phyloP scores from a whole-genome alignment of 108 stramenopile genomes.

The Skeletonema potamos region DNA sequence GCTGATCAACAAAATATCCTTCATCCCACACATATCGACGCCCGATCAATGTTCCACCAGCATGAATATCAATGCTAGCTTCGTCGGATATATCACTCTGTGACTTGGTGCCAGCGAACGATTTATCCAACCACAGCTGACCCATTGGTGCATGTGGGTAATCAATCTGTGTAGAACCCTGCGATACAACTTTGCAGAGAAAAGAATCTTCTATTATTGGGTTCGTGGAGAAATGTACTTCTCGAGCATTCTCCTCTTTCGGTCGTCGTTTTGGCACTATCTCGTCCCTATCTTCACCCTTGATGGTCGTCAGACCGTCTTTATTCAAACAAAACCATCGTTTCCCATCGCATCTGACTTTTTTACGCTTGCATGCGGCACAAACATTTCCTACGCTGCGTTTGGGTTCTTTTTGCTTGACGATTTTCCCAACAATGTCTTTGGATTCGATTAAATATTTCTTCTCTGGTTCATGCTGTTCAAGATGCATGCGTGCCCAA shows the following conservation, averaged over 20 bases:
- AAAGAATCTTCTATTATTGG: neutral
- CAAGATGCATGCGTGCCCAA: neutral
- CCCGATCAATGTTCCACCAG: conserved; percentile 35
- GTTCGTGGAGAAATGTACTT: neutral
- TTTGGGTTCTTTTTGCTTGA: neutral
- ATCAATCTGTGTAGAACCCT: neutral
- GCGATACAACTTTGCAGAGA: neutral
- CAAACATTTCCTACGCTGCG: neutral
- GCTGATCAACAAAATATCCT: conserved; percentile 33
- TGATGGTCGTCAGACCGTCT: neutral
- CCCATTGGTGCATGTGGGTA: conserved; percentile 42
- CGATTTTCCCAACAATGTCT: neutral
- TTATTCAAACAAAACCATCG: neutral
- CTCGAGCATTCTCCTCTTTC: neutral
- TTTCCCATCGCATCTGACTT: neutral
- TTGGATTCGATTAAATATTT: neutral
- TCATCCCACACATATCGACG: conserved; percentile 43
- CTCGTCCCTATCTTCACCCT: neutral
- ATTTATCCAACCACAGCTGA: conserved; percentile 27
- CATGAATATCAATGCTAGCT: conserved; percentile 2
- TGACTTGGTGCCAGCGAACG: conserved; percentile 4
- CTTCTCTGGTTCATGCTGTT: neutral
- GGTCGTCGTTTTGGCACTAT: neutral
- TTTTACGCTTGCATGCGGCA: neutral
- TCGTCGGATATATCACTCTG: neutral